phyloP scores from a whole-genome alignment of 2,329 filamentous ascomycete species.

The Mycosphaerelloides madeirae region DNA sequence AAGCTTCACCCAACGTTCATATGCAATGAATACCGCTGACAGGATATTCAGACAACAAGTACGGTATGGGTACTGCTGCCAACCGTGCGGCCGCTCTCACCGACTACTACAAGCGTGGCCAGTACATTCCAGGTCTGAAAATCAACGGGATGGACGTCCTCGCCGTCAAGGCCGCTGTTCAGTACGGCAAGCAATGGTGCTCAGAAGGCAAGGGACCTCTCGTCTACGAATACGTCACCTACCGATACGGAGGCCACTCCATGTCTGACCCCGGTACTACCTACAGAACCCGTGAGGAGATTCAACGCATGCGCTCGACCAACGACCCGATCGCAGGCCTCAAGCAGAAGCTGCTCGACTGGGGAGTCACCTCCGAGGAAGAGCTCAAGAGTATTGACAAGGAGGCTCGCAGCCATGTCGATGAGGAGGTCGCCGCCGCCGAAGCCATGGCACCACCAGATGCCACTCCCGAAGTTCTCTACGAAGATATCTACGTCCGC shows the following conservation, averaged over 20 bases:
- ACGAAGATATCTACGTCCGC: constrained; percentile 90
- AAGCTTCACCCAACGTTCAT: constrained; percentile 37
- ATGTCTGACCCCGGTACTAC: constrained; percentile 99
- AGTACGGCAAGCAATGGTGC: constrained; percentile 89
- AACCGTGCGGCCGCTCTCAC: constrained; percentile 90
- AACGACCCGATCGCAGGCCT: constrained; percentile 97
- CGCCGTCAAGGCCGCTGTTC: constrained; percentile 91
- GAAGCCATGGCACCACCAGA: constrained; percentile 85
- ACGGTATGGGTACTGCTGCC: constrained; percentile 97
- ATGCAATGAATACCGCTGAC: constrained; percentile 17
- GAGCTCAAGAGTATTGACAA: constrained; percentile 97
- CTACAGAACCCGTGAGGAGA: constrained; percentile 97
- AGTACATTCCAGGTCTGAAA: constrained; percentile 99
- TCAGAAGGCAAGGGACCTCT: constrained; percentile 80
- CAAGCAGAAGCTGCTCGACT: constrained; percentile 97
- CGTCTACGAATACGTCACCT: constrained; percentile 97
- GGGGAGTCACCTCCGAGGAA: constrained; percentile 84
- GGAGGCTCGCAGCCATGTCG: constrained; percentile 78
- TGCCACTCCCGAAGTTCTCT: constrained; percentile 74
- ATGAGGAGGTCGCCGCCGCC: constrained; percentile 82
- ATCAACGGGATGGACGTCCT: constrained; percentile 99
- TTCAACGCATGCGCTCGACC: constrained; percentile 98
- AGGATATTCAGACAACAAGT: constrained; percentile 84
- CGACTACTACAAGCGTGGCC: constrained; percentile 99
- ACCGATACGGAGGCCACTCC: constrained; percentile 98